Evolutionary conservation across 2,329 filamentous ascomycete genomes (phyloP).

Genomic region (Sordariomycetes sp.): DNA sequence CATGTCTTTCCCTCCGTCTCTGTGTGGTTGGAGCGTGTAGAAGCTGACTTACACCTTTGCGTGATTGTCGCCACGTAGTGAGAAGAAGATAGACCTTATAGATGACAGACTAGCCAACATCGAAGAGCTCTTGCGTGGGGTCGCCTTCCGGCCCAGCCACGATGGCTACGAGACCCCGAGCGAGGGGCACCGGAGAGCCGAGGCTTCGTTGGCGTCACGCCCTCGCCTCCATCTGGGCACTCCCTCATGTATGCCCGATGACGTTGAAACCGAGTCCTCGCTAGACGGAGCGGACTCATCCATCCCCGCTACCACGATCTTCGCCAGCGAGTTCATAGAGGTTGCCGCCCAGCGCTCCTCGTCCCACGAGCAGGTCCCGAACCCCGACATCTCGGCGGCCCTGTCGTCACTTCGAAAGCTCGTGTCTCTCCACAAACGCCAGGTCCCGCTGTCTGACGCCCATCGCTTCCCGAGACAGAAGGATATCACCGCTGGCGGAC

Average conservation of each 20-base stretch:
- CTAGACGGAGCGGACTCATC: constrained; percentile 27
- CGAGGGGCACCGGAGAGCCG: not conserved
- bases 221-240: not conserved
- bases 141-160: not conserved
- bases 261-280: constrained; percentile 22
- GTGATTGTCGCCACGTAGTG: constrained; percentile 19
- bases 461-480: constrained; percentile 29
- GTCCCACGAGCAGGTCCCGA: constrained; percentile 20
- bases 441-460: constrained; percentile 24
- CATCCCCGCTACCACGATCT: constrained; percentile 35
- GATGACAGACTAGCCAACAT: constrained; percentile 29
- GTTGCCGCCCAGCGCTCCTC: constrained; percentile 34
- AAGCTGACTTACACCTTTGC: not conserved
- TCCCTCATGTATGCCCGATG: constrained; percentile 6
- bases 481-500: constrained; percentile 27
- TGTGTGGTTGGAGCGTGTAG: not conserved
- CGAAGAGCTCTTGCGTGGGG: constrained; percentile 22
- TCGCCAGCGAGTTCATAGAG: constrained; percentile 40
- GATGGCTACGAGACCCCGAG: not conserved
- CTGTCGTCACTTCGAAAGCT: constrained; percentile 37
- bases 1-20: not conserved
- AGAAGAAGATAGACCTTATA: constrained; percentile 37
- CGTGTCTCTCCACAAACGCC: constrained; percentile 32
- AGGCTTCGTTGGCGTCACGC: not conserved
- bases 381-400: constrained; percentile 38